Base-by-base conservation (phyloP, 495 filamentous ascomycete genomes). In the Podospora comata region DNA sequence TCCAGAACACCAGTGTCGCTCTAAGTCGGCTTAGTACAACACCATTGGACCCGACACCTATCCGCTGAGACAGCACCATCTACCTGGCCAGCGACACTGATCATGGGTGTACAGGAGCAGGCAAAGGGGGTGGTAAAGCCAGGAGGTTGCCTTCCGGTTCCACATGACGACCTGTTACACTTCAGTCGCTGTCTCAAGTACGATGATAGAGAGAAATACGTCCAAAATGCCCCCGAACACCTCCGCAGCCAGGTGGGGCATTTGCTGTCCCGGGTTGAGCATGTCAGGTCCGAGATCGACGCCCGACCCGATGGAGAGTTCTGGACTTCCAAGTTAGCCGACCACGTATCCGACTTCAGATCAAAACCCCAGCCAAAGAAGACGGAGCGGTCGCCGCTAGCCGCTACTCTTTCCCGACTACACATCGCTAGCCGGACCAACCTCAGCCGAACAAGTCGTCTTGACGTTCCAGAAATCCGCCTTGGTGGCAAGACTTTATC, bases 261-360 rank as follows among this genome's bases (percentile, higher is more conserved):
- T 48, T 23, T 65, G 16, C 64, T 69, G 11, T 69, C 68, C 6
- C 58, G 68, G 1, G 64, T 66, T 16, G 34, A 69, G 19, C 44
- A 66, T 13, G 64, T 69, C 15, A 58, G 68, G 6, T 61, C 48
- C 48, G 57, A 62, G 6, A 34, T 69, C 13, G 64, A 69, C 20
- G 39, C 55, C 19, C 57, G 63, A 0, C n/a, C 68, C 9, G 68
- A 69, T 16, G 68, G 68, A n/a, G 68, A 66, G 53, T 69, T 69
- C 68, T 69, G 68, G 68, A 69, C 68, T 0, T 48, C 32, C 59
- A 62, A 48, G 4, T 58, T 69, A 5, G 68, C 68, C 63, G 68
- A 69, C 60, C 68, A 69, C 64, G 53, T 69, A 58, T 39, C 68
- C 16, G 68, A 69, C 60, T 60, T 69, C 64, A 57, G 68, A 18